These are phyloP conservation scores for Bidens hawaiensis DNA, from an alignment of 140 eudicot species.

Conservation along the genomic window DNA sequence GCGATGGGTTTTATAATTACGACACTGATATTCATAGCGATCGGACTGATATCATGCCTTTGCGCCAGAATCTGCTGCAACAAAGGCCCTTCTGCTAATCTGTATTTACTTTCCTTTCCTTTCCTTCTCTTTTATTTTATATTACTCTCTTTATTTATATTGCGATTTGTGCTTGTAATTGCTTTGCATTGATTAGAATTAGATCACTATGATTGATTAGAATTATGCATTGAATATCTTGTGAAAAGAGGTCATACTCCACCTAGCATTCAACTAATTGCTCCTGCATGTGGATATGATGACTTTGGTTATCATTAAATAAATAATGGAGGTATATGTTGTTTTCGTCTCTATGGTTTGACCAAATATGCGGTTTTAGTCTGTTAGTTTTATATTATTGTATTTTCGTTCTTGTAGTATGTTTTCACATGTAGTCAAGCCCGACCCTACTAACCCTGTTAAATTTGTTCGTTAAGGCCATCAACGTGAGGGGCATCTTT, in stretches of 20 bases:
- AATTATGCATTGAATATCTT: slow-evolving; percentile 1
- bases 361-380: too few relatives aligned
- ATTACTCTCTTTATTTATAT: background rate
- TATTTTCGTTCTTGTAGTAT: too few relatives aligned
- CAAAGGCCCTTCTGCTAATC: slow-evolving; percentile 75
- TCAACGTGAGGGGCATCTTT: too few relatives aligned
- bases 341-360: too few relatives aligned
- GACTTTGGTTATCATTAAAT: background rate
- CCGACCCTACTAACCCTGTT: too few relatives aligned
- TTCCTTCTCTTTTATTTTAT: slow-evolving; percentile 3
- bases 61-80: slow-evolving; percentile 77
- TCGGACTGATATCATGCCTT: slow-evolving; percentile 62
- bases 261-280: background rate
- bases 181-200: background rate
- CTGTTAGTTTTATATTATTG: too few relatives aligned
- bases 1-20: slow-evolving; percentile 68
- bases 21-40: slow-evolving; percentile 52
- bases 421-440: too few relatives aligned
- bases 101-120: slow-evolving; percentile 34
- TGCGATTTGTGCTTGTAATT: background rate
- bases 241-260: background rate
- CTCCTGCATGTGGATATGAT: background rate
- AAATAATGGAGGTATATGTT: too few relatives aligned
- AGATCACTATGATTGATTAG: background rate
- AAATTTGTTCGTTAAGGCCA: too few relatives aligned